A percentile compares a stretch with the other conserved stretches of the same genome.
phyloP scores from a whole-genome alignment of 2,329 filamentous ascomycete species.

The Cladosporium sp. region DNA sequence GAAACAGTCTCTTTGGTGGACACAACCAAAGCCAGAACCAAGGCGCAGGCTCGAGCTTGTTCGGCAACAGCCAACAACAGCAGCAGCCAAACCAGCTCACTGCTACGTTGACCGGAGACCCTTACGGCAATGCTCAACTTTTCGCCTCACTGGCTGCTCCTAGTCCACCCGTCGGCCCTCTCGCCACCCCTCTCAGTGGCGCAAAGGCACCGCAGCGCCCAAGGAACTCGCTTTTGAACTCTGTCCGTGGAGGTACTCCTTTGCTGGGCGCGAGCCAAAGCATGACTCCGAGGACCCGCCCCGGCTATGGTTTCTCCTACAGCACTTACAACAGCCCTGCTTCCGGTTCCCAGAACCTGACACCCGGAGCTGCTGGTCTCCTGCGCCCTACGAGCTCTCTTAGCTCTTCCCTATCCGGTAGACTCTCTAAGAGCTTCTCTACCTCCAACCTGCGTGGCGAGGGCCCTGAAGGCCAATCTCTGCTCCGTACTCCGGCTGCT shows the following conservation, averaged over 20 bases:
- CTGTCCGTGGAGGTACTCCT: conserved; percentile 8
- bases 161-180: conserved; percentile 72
- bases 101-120: conserved; percentile 67
- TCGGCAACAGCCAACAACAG: conserved; percentile 50
- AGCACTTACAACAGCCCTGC: conserved; percentile 83
- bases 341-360: conserved; percentile 53
- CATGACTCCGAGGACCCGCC: conserved; percentile 9
- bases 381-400: conserved; percentile 58
- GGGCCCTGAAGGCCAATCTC: conserved; percentile 29
- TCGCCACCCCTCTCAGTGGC: conserved; percentile 82
- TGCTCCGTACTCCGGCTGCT: conserved; percentile 6
- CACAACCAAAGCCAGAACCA: conserved; percentile 41
- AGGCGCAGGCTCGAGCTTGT: conserved; percentile 43
- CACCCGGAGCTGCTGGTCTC: conserved; percentile 64
- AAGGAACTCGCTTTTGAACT: conserved; percentile 24
- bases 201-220: conserved; percentile 40
- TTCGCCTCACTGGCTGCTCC: conserved; percentile 70
- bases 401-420: conserved; percentile 50
- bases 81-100: conserved; percentile 52
- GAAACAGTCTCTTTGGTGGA: conserved; percentile 39
- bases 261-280: conserved; percentile 7
- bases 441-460: conserved; percentile 79
- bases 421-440: conserved; percentile 79
- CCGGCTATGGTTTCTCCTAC: conserved; percentile 85
- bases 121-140: conserved; percentile 83